Base-by-base conservation (phyloP, 345 rosid species). In the Clarkia xantiana region DNA sequence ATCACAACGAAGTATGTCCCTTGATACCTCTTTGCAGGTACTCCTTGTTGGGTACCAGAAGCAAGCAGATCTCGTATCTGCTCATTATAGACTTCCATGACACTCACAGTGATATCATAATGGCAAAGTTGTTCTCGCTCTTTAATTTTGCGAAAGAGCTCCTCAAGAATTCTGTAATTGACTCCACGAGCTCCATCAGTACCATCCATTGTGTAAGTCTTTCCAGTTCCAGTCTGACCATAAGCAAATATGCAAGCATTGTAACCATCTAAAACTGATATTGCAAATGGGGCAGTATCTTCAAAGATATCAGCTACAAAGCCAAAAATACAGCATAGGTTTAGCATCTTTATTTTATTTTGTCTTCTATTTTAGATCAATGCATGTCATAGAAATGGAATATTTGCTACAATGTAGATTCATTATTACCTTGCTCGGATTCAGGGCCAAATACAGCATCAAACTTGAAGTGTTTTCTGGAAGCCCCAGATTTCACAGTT, bases 201-300 rank as follows among this genome's bases (percentile, higher is more conserved):
- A 14, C 96, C 96, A 55, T 91, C 94, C 98, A 86, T 91, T 25
- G 96, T 86, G 58, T 78, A 91, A 46, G 94, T 86, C 65, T 91
- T 91, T 13, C 96, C 87, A 3, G 90, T 81, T 49, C 98, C 98
- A 41, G 98, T 91, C 69, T 91, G 98, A 40, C 98, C 96, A 63
- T 91, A 84, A 53, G 96, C 96, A 49, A 84, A 91, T 52, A 91
- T 80, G 65, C 96, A 91, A 14, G 79, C 98, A 57, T 91, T 86
- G 79, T 76, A 86, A 22, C 98, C 98, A 78, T 91, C 98, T 61
- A 91, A 71, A 42, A 91, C 93, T 11, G 96, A 91, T 41, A 79
- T 74, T 15, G 87, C 90, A 64, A 91, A 78, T 53, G 96, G 76
- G 50, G 87, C 90, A 29, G 94, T 86, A 54, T 81, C 98, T 78